These are phyloP conservation scores for Exophiala alcalophila DNA, from an alignment of 2,329 filamentous ascomycete genomes.

Conservation along the genomic window DNA sequence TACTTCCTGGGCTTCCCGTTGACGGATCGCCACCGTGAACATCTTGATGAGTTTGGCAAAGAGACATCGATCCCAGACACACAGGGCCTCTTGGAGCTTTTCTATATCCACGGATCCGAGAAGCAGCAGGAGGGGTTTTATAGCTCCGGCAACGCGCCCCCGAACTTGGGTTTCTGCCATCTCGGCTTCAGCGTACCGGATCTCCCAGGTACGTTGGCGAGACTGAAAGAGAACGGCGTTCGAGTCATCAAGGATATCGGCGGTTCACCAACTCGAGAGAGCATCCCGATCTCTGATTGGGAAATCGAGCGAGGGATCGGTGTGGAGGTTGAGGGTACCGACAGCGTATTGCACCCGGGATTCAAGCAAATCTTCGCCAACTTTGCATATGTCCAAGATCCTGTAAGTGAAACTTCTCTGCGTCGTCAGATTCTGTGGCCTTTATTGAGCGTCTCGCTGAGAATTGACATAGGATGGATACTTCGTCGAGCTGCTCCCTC, in stretches of 20 bases:
- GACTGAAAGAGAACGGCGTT: constrained; percentile 34
- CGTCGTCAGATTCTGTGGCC: constrained; percentile 12
- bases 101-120: constrained; percentile 38
- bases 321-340: constrained; percentile 34
- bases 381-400: constrained; percentile 40
- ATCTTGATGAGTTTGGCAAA: constrained; percentile 32
- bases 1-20: constrained; percentile 40
- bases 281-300: constrained; percentile 26
- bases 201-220: constrained; percentile 32
- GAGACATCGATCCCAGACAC: constrained; percentile 32
- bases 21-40: constrained; percentile 28
- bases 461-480: constrained; percentile 35
- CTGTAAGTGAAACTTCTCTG: too few relatives aligned
- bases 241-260: constrained; percentile 37
- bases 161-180: constrained; percentile 38
- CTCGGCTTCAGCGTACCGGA: constrained; percentile 40
- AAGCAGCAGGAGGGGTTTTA: constrained; percentile 18
- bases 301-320: constrained; percentile 15
- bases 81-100: constrained; percentile 37
- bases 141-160: constrained; percentile 34
- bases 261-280: constrained; percentile 24
- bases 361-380: too few relatives aligned
- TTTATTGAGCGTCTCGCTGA: neutral
- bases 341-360: constrained; percentile 35
- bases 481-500: constrained; percentile 36